Evolutionary conservation across 139 green algal genomes (phyloP).

Genomic region (Tetradesmus lagerheimii): DNA sequence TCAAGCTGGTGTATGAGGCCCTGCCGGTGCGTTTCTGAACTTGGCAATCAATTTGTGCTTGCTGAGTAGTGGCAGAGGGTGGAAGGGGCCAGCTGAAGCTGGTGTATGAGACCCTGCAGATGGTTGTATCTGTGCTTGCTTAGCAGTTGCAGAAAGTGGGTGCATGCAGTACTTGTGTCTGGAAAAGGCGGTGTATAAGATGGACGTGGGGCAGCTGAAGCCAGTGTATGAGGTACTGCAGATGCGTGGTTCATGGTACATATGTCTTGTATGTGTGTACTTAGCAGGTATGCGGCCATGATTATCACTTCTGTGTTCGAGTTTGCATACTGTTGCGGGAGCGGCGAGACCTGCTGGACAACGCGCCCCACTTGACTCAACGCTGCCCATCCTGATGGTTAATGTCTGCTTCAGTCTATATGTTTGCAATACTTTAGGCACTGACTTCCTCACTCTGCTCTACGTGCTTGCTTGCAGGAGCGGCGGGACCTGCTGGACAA

Average conservation of each 20-base stretch:
- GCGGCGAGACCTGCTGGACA: slow-evolving; percentile 84
- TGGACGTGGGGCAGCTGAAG: background rate
- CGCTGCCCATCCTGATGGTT: slow-evolving; percentile 93
- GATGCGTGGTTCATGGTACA: background rate
- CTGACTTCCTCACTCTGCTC: too few species aligned
- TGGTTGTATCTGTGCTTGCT: too few species aligned
- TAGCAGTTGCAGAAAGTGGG: too few species aligned
- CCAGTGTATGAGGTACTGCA: slow-evolving; percentile 75
- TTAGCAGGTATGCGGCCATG: too few species aligned
- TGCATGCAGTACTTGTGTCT: too few species aligned
- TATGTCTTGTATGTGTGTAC: background rate
- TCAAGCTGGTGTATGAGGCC: slow-evolving; percentile 96
- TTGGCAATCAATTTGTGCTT: too few species aligned
- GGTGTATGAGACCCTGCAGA: slow-evolving; percentile 90
- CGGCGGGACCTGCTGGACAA: slow-evolving; percentile 85
- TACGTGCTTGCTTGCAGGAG: slow-evolving; percentile 71
- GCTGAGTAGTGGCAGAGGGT: too few species aligned
- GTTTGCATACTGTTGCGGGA: too few species aligned
- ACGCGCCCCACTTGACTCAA: slow-evolving; percentile 82
- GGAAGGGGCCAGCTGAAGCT: slow-evolving; percentile 92
- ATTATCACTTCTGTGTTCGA: too few species aligned
- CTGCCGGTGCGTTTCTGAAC: slow-evolving; percentile 52
- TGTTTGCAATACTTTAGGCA: too few species aligned
- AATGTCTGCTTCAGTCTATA: too few species aligned
- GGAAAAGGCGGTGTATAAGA: too few species aligned